phyloP scores from a whole-genome alignment of 768 basidiomycete species.

The Royoungia palumana region DNA sequence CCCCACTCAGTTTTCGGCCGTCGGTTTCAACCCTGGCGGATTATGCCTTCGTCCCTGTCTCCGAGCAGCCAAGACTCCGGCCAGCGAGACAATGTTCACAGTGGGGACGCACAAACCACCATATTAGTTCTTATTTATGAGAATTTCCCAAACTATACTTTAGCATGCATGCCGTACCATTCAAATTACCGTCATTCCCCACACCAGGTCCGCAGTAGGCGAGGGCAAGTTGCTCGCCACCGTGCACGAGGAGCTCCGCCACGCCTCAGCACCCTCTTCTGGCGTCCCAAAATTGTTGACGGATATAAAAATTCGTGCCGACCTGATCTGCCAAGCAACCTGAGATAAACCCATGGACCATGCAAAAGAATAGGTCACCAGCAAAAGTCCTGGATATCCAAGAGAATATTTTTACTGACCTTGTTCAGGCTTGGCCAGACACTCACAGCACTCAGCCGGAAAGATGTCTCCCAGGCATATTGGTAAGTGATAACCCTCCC shows the following conservation, averaged over 20 bases:
- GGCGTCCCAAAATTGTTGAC: conserved; percentile 7
- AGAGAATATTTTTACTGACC: conserved; percentile 9
- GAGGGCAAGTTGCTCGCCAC: not conserved
- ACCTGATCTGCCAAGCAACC: conserved; percentile 3
- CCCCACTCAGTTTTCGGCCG: not conserved
- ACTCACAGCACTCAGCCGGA: not conserved
- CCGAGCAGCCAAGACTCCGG: not conserved
- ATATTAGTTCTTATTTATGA: conserved; percentile 9
- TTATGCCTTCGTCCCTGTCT: not conserved
- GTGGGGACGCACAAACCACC: conserved; percentile 2
- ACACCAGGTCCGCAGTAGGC: conserved; percentile 4
- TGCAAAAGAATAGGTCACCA: not conserved
- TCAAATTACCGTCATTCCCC: conserved; percentile 1
- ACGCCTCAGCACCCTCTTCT: not conserved
- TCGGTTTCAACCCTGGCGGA: not conserved
- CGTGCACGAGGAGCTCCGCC: not conserved
- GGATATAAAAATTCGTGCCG: not conserved
- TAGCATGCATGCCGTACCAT: conserved; percentile 2
- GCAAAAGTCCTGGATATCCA: not conserved
- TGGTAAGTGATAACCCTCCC: conserved; percentile 1
- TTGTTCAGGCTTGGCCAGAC: not conserved
- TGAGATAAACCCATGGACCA: not conserved
- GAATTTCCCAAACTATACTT: conserved; percentile 11
- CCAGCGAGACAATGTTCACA: conserved; percentile 1
- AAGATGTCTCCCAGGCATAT: conserved; percentile 18